Evolutionary conservation across 768 basidiomycete species (phyloP), one percentile per base, ranked within the genome.

Genomic region (Phallus indusiatus): DNA sequence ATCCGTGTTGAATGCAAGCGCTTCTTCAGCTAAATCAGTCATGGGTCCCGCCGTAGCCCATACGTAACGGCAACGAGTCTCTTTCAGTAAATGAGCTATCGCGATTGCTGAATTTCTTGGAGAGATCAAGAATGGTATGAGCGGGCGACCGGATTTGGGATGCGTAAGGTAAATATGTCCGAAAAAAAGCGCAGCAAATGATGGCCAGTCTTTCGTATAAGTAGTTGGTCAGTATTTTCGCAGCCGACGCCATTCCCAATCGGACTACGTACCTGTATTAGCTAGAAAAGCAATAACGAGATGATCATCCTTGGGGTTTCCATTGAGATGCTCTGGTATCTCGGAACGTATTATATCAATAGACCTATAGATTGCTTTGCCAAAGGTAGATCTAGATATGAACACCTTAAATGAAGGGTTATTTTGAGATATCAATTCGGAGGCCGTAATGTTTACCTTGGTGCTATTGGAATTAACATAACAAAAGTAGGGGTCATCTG

Each of bases 121-220:
- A 11, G 24, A 28, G 20, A 53, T 51, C 12, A 37, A 59, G 14
- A 22, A 12, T 21, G 57, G 22, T 22, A 51, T 16, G 10, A 59
- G 5, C 17, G 42, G 50, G 0, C 57, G 49, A 10, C 50, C 57
- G 2, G 37, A 20, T 8, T 37, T 59, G 3, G 57, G 49, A 16
- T 59, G 47, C 9, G 17, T 21, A 52, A 33, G 46, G 20, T 24
- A 22, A 22, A n/a, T 17, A 20, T 3, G 9, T 11, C 33, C 42
- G 20, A 12, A 21, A n/a, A 62, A 24, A 35, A 64, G 47, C n/a
- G 59, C 56, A 42, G 59, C 52, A 24, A 56, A 64, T 1, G 64
- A 54, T 22, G 63, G 57, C 1, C 69, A 69, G 42, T 78, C 76
- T 72, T 55, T 12, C 28, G 22, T 47, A 20, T 8, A 12, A 28